Evolutionary conservation across 805 yeast species (phyloP).

Genomic region (Barnettozyma siamensis): DNA sequence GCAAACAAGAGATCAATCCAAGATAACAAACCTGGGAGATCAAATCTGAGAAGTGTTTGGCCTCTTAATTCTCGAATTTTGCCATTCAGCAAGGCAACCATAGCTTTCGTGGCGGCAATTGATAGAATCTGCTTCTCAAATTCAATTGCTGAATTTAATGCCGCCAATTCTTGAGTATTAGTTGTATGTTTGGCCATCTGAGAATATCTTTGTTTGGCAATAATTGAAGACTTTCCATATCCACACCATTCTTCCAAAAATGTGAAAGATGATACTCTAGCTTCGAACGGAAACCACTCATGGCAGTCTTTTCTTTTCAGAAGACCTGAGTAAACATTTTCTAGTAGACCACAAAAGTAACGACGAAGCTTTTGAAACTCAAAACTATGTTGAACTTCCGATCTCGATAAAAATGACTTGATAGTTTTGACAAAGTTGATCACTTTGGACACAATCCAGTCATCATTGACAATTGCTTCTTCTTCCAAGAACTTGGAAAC

Average conservation of each 20-base stretch:
- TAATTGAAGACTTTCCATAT: conserved; percentile 57
- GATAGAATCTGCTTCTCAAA: conserved; percentile 69
- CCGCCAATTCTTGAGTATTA: conserved; percentile 32
- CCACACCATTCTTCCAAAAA: conserved; percentile 94
- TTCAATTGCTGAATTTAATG: conserved; percentile 72
- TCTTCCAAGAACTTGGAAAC: conserved; percentile 58
- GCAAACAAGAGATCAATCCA: conserved; percentile 79
- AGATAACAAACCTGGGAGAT: conserved; percentile 55
- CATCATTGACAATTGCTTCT: conserved; percentile 51
- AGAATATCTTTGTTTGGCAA: conserved; percentile 62
- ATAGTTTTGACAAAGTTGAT: conserved; percentile 57
- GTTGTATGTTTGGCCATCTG: conserved; percentile 43
- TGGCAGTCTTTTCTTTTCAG: conserved; percentile 35
- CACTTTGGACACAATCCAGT: conserved; percentile 59
- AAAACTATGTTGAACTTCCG: conserved; percentile 55
- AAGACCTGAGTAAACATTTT: conserved; percentile 60
- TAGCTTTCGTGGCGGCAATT: conserved; percentile 67
- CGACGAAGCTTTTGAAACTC: conserved; percentile 74
- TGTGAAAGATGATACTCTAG: conserved; percentile 74
- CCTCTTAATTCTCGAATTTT: conserved; percentile 48
- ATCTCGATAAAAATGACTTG: conserved; percentile 50
- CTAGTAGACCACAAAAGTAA: conserved; percentile 78
- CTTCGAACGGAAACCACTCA: conserved; percentile 78
- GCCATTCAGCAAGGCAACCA: conserved; percentile 81
- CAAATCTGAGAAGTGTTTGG: conserved; percentile 59